Percentiles rank a stretch among this genome's conserved stretches.
Evolutionary conservation across 2,329 filamentous ascomycete genomes (phyloP).

Genomic region (Ophiostoma ips): DNA sequence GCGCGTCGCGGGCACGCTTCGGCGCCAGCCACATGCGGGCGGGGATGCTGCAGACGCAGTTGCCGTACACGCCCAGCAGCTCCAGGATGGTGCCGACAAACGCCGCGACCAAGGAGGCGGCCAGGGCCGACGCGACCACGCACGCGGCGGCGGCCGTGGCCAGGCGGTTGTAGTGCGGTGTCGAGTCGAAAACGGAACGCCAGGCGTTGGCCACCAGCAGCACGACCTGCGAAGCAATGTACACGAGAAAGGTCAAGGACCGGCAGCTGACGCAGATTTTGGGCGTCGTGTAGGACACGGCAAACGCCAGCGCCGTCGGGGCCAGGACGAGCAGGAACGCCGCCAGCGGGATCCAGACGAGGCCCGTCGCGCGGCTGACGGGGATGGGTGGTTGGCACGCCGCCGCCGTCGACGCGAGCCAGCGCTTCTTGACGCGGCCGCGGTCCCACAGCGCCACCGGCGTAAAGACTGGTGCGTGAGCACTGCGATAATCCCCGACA

Average conservation of each 20-base stretch:
- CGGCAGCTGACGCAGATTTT: constrained; percentile 4
- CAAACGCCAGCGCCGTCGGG: neutral
- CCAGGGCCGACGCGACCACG: neutral
- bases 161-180: neutral
- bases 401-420: neutral
- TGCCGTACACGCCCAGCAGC: neutral
- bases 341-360: neutral
- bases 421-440: constrained; percentile 1
- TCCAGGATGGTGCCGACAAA: neutral
- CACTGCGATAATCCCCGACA: neutral
- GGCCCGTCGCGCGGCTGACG: neutral
- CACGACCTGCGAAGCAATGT: neutral
- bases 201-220: neutral
- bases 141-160: neutral
- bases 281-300: neutral
- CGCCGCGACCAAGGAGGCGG: neutral
- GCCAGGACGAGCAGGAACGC: neutral
- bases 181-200: neutral
- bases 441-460: constrained; percentile 3
- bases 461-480: neutral
- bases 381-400: too few relatives aligned
- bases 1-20: neutral
- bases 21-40: neutral
- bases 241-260: constrained; percentile 1
- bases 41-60: constrained; percentile 1